Base-by-base conservation (phyloP, 129 eudicot genomes). In the Saussurea involucrata region DNA sequence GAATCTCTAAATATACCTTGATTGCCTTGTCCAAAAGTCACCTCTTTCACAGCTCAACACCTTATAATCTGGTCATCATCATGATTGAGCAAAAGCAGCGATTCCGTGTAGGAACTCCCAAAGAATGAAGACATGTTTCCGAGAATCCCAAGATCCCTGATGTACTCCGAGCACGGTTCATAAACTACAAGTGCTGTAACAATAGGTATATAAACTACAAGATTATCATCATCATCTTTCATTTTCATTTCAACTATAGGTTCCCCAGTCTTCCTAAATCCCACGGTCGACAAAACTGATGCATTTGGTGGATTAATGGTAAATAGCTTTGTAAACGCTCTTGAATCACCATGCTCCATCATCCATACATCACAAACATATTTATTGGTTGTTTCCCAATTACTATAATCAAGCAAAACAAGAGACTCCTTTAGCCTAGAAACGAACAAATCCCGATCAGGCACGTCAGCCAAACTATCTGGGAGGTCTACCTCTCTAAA, bases 191-290 rank as follows among this genome's bases (percentile, higher is more conserved):
- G 0, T 11, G 49, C 6, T 7, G 8, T 1, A 40, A 40, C 49
- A 7, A 36, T 37, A 7, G 44, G 44, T 37, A n/a, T n/a, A n/a
- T n/a, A n/a, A n/a, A n/a, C n/a, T n/a, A 40, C 49, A 7, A 36
- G 4, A 4, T 5, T 6, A 1, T 40, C 49, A 2, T 40, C 49
- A 40, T 10, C 55, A 10, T 12, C n/a, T 0, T 2, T n/a, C 55
- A 44, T 2, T 15, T 44, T n/a, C 55, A 44, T 2, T 15, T 44
- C 55, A 2, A 44, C 3, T 11, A 44, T 10, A 17, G n/a, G n/a
- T 46, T 74, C 64, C 28, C 87, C 87, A 18, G 40, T 78, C 58
- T 77, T 76, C 69, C 80, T 69, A 77, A 87, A 83, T 25, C 77
- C 34, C 18, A 83, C 0, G 1, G 11, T 17, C 24, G 9, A 7